A percentile compares a stretch with the other conserved stretches of the same genome.
Conservation (phyloP, 257 asterid species). For the Solanum lignicaule region DNA sequence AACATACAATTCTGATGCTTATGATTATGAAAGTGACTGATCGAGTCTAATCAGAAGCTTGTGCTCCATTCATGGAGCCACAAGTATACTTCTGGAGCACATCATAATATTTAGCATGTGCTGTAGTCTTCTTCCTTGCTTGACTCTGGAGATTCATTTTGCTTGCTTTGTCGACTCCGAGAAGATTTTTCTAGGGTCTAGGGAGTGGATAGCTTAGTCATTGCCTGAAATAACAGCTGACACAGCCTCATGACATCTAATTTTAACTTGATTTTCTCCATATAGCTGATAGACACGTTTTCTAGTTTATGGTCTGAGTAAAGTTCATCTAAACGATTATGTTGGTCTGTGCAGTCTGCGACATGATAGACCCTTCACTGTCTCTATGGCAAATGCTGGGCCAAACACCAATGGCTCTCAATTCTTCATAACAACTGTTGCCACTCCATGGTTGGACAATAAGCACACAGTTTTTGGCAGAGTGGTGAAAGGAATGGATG, state of each 20-base stretch:
- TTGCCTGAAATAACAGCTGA: neutral
- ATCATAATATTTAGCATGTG: neutral
- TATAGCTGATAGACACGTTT: neutral
- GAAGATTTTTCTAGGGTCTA: neutral
- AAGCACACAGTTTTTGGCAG: conserved; percentile 98
- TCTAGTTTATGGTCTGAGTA: neutral
- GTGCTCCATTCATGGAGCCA: neutral
- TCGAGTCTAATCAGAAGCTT: neutral
- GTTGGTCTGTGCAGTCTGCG: conserved; percentile 59
- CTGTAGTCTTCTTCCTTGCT: neutral
- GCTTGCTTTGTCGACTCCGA: neutral
- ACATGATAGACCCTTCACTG: conserved; percentile 93
- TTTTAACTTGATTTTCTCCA: neutral
- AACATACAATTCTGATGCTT: neutral
- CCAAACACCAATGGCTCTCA: conserved; percentile 97
- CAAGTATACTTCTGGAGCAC: neutral
- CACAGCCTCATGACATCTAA: neutral
- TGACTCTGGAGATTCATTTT: neutral
- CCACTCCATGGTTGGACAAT: conserved; percentile 99
- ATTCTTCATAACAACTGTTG: conserved; percentile 89
- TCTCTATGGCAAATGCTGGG: conserved; percentile 98
- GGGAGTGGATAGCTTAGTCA: neutral
- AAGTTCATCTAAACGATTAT: neutral
- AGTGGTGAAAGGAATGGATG: conserved; percentile 94
- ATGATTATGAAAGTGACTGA: neutral